phyloP scores from a whole-genome alignment of 208 protist species.

The Acanthamoeba sp. region DNA sequence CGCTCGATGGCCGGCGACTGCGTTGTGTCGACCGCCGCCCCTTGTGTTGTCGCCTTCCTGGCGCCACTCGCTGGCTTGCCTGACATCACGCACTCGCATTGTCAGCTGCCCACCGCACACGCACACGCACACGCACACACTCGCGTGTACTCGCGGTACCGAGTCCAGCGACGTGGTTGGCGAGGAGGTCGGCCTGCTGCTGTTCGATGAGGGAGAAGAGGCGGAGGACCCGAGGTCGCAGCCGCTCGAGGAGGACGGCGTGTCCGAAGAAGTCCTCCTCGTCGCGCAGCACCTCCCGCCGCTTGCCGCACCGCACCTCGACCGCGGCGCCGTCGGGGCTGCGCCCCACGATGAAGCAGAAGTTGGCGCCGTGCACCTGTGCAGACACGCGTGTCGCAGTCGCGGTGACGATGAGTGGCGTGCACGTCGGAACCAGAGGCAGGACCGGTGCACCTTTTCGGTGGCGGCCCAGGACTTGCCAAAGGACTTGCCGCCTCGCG shows the following conservation, averaged over 20 bases:
- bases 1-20: neutral
- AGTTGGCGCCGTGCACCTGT: constrained; percentile 68
- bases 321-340: neutral
- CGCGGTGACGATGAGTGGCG: neutral
- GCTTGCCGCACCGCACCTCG: constrained; percentile 22
- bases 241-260: neutral
- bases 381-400: neutral
- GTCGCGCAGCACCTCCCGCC: constrained; percentile 1
- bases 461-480: constrained; percentile 34
- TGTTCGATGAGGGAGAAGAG: neutral
- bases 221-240: neutral
- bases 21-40: no score
- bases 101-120: no score
- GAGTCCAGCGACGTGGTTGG: neutral
- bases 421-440: no score
- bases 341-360: constrained; percentile 43
- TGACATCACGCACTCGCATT: no score
- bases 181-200: neutral
- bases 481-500: constrained; percentile 17
- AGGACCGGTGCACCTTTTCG: neutral
- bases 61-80: neutral
- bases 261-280: constrained; percentile 57
- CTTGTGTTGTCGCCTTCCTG: neutral
- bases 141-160: no score
- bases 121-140: no score